These are phyloP conservation scores for Sporothrix inflata DNA, from an alignment of 2,329 filamentous ascomycete species.

Conservation along the genomic window DNA sequence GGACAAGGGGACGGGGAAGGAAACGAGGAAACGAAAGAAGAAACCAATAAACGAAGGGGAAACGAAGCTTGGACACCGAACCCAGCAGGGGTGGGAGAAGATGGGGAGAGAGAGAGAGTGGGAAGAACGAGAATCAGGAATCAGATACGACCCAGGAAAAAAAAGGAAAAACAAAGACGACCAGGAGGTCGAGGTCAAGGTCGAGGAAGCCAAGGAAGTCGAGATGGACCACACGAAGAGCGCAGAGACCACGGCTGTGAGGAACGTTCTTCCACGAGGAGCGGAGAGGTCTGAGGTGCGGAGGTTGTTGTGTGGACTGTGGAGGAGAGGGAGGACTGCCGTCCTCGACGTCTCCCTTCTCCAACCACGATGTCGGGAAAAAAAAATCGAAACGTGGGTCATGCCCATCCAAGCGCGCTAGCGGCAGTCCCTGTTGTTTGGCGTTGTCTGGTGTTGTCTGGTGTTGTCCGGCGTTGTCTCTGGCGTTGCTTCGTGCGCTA, in stretches of 20 bases:
- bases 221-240: not conserved
- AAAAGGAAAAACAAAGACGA: not conserved
- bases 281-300: not conserved
- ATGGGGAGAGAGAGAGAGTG: not conserved
- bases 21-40: not conserved
- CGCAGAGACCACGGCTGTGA: not conserved
- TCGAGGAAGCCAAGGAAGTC: not conserved
- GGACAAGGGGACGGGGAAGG: not conserved
- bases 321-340: not conserved
- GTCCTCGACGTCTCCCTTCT: not conserved
- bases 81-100: not conserved
- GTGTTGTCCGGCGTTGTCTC: no score
- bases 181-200: not conserved
- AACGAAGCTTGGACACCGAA: not conserved
- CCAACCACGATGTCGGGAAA: not conserved
- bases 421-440: no score
- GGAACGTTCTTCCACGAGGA: constrained; percentile 15
- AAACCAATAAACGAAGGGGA: no score
- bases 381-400: not conserved
- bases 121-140: constrained; percentile 5
- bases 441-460: no score
- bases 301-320: no score
- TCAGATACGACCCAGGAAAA: not conserved
- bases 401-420: no score
- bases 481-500: not conserved